Base-by-base conservation (phyloP, 805 yeast species). In the Yarrowia phangngaensis region DNA sequence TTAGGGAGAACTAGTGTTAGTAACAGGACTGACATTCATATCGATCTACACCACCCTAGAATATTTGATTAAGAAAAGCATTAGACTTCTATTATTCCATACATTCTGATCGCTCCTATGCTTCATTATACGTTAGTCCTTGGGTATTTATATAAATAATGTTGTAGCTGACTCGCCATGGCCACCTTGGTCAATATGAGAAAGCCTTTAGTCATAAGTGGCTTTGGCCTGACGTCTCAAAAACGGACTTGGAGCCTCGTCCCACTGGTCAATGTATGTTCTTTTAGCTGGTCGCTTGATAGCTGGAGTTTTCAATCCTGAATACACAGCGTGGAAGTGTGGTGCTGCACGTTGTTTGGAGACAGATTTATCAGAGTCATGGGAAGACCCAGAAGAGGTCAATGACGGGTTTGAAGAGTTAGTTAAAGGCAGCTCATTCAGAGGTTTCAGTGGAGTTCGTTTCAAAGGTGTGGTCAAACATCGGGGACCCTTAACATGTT, bases 171-270 rank as follows among this genome's bases (percentile, higher is more conserved):
- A n/a, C n/a, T n/a, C n/a, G n/a, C n/a, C n/a, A n/a, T n/a, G n/a
- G n/a, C n/a, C n/a, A n/a, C n/a, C n/a, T n/a, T n/a, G n/a, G n/a
- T n/a, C n/a, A n/a, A n/a, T n/a, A n/a, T n/a, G n/a, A n/a, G n/a
- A n/a, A n/a, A n/a, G n/a, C n/a, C n/a, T 12, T 19, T 17, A 36
- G 15, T 36, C 43, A 16, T 36, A 36, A 11, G 23, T 36, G 43
- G 45, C 31, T 13, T 27, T 32, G 19, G 45, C 45, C 32, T 24
- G 31, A 11, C 60, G 55, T 41, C 61, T 53, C 40, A 60, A 35
- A 47, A 66, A 65, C 15, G 69, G 68, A 26, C 63, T 60, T 16
- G 68, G 67, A 35, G 61, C 54, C n/a, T 55, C 60, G 12, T 52
- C 56, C n/a, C 60, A 61, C 23, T 28, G 54, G 45, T 58, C 58